Base-by-base conservation (phyloP, 176 grass and related monocot species). In the Hsuehochloa calcarea region DNA sequence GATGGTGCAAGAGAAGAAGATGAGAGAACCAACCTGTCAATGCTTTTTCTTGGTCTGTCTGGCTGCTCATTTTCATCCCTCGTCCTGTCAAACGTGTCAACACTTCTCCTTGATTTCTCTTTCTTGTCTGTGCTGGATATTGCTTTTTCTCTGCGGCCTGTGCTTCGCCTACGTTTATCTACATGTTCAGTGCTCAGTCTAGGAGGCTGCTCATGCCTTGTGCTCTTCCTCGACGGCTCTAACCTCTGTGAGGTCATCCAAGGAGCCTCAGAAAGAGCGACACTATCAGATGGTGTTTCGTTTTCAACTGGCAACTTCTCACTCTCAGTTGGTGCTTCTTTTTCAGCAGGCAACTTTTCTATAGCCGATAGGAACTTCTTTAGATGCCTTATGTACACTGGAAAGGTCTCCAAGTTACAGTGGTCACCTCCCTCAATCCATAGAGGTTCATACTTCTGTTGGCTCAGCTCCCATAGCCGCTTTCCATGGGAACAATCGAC, bases 31-130 rank as follows among this genome's bases (percentile, higher is more conserved):
- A 67, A 98, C 96, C 89, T 87, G 46, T 98, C 96, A 49, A 93
- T 84, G 79, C 96, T 98, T 85, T 95, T 98, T 88, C 93, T 98
- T 81, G 96, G 96, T 81, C 94, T 94, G 20, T 93, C 91, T 40
- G 62, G 20, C 35, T 88, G 90, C 56, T 95, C 87, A 8, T 65
- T 27, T 16, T 87, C 87, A 80, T 88, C 77, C 43, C 64, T 85
- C 38, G 29, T 70, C 70, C 73, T 82, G 41, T 90, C 91, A 81
- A 87, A 75, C 2, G 43, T 74, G 44, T 95, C 93, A 11, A 89
- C 74, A 61, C 91, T 95, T 73, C 87, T 95, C 86, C 96, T 94
- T 40, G 89, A 95, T 78, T 52, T 90, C 17, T 91, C 87, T 82
- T 66, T 92, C 68, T 52, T 88, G 7, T 95, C 85, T 40, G 78